These are phyloP conservation scores for Rubroshorea leprosula DNA, from an alignment of 345 rosid genomes.

Conservation along the genomic window DNA sequence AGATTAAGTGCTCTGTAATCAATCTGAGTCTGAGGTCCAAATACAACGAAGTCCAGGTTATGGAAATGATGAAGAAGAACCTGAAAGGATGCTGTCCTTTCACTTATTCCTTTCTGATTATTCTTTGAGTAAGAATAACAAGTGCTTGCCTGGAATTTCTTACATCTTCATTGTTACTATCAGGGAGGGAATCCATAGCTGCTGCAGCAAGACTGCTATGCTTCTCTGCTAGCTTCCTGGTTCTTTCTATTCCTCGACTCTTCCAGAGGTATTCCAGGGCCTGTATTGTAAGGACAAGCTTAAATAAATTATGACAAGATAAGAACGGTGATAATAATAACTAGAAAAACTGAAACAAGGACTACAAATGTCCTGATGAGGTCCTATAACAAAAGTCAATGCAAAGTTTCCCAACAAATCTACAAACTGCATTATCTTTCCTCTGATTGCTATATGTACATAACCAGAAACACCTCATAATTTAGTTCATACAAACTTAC, in stretches of 20 bases:
- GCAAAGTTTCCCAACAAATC: too few species aligned
- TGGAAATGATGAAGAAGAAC: too few species aligned
- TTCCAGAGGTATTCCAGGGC: conserved; percentile 33
- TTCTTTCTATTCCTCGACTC: conserved; percentile 33
- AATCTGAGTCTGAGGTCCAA: too few species aligned
- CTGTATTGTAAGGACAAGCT: conserved; percentile 9
- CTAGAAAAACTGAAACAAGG: background rate
- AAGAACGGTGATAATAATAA: background rate
- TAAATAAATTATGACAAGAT: background rate
- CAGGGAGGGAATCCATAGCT: conserved; percentile 35
- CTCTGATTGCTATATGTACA: too few species aligned
- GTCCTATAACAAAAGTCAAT: too few species aligned
- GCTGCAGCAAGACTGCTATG: conserved; percentile 30
- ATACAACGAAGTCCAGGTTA: too few species aligned
- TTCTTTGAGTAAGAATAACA: conserved; percentile 27
- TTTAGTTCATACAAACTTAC: conserved; percentile 9
- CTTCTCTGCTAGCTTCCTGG: conserved; percentile 25
- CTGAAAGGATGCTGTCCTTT: background rate
- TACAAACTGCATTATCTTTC: too few species aligned
- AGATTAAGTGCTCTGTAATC: too few species aligned
- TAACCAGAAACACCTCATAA: too few species aligned
- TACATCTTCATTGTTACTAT: conserved; percentile 23
- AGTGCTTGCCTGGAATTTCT: conserved; percentile 31
- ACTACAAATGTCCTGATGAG: too few species aligned
- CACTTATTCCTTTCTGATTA: conserved; percentile 27